Evolutionary conservation across 768 basidiomycete species (phyloP), one percentile per base, ranked within the genome.

Genomic region (Kwoniella sp.): DNA sequence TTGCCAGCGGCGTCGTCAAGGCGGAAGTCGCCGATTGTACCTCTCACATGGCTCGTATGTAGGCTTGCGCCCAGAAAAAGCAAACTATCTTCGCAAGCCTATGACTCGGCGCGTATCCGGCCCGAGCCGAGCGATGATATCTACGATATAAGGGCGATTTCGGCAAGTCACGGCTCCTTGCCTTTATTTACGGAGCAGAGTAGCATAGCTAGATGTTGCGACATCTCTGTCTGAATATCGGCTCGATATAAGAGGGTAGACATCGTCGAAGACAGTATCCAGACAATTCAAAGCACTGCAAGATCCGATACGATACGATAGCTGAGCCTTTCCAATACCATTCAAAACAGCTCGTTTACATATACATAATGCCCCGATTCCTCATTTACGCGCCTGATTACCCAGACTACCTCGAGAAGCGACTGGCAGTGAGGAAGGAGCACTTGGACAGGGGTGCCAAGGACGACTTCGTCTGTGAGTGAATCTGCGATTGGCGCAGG

Each of bases 301-400:
- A n/a, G n/a, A n/a, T n/a, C n/a, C n/a, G n/a, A n/a, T n/a, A n/a
- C n/a, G n/a, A n/a, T n/a, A n/a, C n/a, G n/a, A n/a, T n/a, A n/a
- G 7, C 13, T 13, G 13, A 34, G 13, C 13, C 13, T 34, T 13
- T 5, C 34, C 34, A 5, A 34, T 34, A 34, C 34, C 5, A 34
- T 13, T 34, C 34, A 34, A 34, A 34, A 34, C 5, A 13, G 34
- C 7, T 5, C 5, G 13, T 34, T 34, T 13, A 34, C 8, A 45
- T 20, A 45, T 4, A 2, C 50, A 69, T 30, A 13, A 79, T 79
- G 78, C 78, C 78, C 30, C 65, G 69, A 50, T 79, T 76, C 70
- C 64, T 79, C n/a, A 62, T 66, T 15, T 73, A 73, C 68, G 70
- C 71, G 50, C 78, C 76, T 22, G 78, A 79, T 61, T 70, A 75